Percentiles rank a stretch among this genome's conserved stretches.
Evolutionary conservation across 768 basidiomycete species (phyloP).

Genomic region (Tephrocybe sp.): DNA sequence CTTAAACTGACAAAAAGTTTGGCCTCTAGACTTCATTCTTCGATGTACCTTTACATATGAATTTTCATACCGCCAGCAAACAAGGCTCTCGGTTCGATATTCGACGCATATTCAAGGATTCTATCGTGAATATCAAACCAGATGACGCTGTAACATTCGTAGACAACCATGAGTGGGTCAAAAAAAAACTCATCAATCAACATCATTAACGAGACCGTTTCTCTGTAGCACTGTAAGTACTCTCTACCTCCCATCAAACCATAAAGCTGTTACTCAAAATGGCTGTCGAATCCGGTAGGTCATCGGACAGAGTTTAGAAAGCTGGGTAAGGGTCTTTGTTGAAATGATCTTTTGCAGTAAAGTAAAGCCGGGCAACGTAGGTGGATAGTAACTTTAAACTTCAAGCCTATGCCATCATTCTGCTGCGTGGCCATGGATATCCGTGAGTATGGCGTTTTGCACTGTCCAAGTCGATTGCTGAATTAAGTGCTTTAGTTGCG

Average conservation of each 20-base stretch:
- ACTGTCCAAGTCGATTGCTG: not conserved
- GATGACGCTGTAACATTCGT: conserved; percentile 88
- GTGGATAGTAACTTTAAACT: conserved; percentile 71
- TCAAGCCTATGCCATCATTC: conserved; percentile 80
- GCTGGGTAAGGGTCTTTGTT: conserved; percentile 59
- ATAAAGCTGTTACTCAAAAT: not conserved
- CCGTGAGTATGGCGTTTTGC: conserved; percentile 61
- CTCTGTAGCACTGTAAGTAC: conserved; percentile 69
- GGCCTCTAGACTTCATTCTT: conserved; percentile 76
- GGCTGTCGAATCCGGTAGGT: conserved; percentile 31
- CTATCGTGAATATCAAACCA: conserved; percentile 67
- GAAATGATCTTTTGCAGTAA: not conserved
- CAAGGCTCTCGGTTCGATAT: conserved; percentile 71
- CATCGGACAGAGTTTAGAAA: conserved; percentile 73
- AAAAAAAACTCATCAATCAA: not conserved
- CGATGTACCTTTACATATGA: conserved; percentile 87
- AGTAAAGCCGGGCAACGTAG: conserved; percentile 33
- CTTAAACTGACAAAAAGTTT: not conserved
- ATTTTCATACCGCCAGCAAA: conserved; percentile 77
- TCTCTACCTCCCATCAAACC: not conserved
- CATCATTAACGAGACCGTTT: no score
- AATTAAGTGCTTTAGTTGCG: conserved; percentile 51
- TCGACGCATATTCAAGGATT: conserved; percentile 66
- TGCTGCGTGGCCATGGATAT: conserved; percentile 67
- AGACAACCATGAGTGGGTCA: conserved; percentile 83